Evolutionary conservation across 202 grass and related monocot species (phyloP).

Genomic region (Saccharum hybrid): DNA sequence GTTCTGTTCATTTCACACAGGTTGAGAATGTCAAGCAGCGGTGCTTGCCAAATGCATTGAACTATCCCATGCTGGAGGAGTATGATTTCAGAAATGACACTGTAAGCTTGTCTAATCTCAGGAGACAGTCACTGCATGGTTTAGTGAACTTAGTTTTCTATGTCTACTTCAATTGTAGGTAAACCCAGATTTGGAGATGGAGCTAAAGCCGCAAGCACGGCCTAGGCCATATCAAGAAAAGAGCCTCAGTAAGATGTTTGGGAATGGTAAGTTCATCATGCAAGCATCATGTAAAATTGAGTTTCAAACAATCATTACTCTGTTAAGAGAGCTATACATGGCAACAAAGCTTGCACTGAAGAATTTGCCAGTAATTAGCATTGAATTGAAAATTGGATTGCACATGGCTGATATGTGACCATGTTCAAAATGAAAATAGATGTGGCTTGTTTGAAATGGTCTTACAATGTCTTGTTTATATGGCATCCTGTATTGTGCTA

Average conservation of each 20-base stretch:
- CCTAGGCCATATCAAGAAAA: slow-evolving; percentile 98
- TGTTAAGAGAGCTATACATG: slow-evolving; percentile 13
- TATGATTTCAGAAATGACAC: slow-evolving; percentile 98
- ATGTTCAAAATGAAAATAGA: background rate
- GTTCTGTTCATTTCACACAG: slow-evolving; percentile 47
- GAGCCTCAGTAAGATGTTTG: slow-evolving; percentile 99
- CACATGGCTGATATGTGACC: background rate
- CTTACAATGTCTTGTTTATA: slow-evolving; percentile 9
- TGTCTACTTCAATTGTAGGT: slow-evolving; percentile 54
- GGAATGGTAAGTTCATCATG: slow-evolving; percentile 69
- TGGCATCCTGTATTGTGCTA: background rate
- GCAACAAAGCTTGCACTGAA: background rate
- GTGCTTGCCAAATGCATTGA: slow-evolving; percentile 93
- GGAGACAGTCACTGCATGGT: slow-evolving; percentile 8
- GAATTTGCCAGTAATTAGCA: background rate
- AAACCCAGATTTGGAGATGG: slow-evolving; percentile 96
- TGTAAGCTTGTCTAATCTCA: slow-evolving; percentile 50
- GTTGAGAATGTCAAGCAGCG: slow-evolving; percentile 95
- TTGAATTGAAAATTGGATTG: background rate
- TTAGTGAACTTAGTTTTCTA: slow-evolving; percentile 8
- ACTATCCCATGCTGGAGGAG: slow-evolving; percentile 96
- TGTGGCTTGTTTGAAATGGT: background rate
- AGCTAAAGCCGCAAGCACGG: slow-evolving; percentile 87
- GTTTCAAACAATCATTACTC: slow-evolving; percentile 9
- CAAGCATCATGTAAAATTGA: slow-evolving; percentile 19